Evolutionary conservation across 2,329 filamentous ascomycete species (phyloP).

Genomic region (Cytospora piceicola): DNA sequence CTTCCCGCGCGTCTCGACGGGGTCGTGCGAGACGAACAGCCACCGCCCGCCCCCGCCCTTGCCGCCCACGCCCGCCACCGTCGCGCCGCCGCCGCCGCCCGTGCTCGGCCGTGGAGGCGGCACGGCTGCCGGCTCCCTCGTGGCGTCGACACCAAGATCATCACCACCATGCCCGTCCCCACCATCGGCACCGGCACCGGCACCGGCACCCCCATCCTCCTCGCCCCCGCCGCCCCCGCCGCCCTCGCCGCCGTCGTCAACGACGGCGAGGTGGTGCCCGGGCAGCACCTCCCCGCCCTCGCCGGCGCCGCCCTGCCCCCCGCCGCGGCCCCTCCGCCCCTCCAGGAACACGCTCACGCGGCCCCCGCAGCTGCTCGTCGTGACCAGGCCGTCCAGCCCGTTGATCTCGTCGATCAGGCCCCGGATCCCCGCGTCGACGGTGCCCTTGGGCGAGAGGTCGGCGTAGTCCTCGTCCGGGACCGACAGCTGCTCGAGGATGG

Average conservation of each 20-base stretch:
- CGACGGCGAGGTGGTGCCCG: constrained; percentile 23
- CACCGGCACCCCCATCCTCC: constrained; percentile 11
- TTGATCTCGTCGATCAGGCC: constrained; percentile 82
- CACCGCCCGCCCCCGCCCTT: constrained; percentile 85
- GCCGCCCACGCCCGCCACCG: constrained; percentile 69
- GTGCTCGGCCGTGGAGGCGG: neutral
- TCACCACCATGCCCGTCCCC: constrained; percentile 20
- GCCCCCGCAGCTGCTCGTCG: constrained; percentile 91
- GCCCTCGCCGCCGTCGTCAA: neutral
- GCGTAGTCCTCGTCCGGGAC: constrained; percentile 72
- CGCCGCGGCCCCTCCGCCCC: constrained; percentile 57
- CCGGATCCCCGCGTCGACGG: constrained; percentile 77
- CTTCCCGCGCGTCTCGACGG: constrained; percentile 48
- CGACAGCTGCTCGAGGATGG: constrained; percentile 72
- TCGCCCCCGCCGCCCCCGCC: constrained; percentile 22
- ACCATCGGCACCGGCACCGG: constrained; percentile 30
- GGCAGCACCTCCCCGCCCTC: constrained; percentile 31
- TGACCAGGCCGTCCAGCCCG: constrained; percentile 72
- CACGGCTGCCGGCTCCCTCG: constrained; percentile 61
- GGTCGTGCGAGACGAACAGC: constrained; percentile 87
- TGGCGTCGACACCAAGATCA: constrained; percentile 29
- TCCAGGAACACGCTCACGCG: constrained; percentile 87
- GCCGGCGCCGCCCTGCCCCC: constrained; percentile 25
- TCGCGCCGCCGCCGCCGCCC: constrained; percentile 28
- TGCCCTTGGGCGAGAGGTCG: constrained; percentile 88